These are phyloP conservation scores for Chaetothyriales sp. DNA, from an alignment of 2,329 filamentous ascomycete genomes.

Conservation along the genomic window DNA sequence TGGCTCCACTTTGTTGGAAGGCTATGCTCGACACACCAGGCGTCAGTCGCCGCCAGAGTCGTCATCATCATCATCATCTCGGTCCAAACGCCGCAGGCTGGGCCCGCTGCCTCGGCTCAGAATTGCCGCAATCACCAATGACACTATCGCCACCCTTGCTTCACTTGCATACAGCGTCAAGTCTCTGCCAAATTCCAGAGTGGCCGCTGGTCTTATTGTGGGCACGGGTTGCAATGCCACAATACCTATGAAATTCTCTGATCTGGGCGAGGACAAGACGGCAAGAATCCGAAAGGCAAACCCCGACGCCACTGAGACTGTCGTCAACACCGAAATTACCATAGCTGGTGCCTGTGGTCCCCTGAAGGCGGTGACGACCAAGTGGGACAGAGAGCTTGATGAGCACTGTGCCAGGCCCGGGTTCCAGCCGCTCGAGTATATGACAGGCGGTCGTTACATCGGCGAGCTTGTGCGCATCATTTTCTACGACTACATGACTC, in stretches of 20 bases:
- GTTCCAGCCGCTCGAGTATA: slow-evolving; percentile 73
- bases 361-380: slow-evolving; percentile 51
- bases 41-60: slow-evolving; percentile 19
- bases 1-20: slow-evolving; percentile 40
- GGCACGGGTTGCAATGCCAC: slow-evolving; percentile 74
- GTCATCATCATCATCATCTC: slow-evolving; percentile 28
- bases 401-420: slow-evolving; percentile 54
- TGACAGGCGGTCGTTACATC: slow-evolving; percentile 66
- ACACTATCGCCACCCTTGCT: slow-evolving; percentile 65
- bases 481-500: slow-evolving; percentile 50
- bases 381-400: slow-evolving; percentile 59
- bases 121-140: slow-evolving; percentile 67
- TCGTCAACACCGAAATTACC: slow-evolving; percentile 75
- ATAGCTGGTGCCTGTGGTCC: slow-evolving; percentile 62
- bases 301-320: slow-evolving; percentile 47
- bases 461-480: slow-evolving; percentile 63
- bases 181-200: slow-evolving; percentile 46
- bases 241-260: slow-evolving; percentile 52
- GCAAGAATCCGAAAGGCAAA: slow-evolving; percentile 33
- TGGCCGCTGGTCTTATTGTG: slow-evolving; percentile 67
- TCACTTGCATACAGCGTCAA: slow-evolving; percentile 62
- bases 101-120: slow-evolving; percentile 47
- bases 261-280: slow-evolving; percentile 52
- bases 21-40: slow-evolving; percentile 40
- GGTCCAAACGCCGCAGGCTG: slow-evolving; percentile 32